Percentiles rank a stretch among this genome's conserved stretches.
These are phyloP conservation scores for Sphagnum fallax DNA, from an alignment of 228 moss, liverwort and hornwort genomes.

Conservation along the genomic window DNA sequence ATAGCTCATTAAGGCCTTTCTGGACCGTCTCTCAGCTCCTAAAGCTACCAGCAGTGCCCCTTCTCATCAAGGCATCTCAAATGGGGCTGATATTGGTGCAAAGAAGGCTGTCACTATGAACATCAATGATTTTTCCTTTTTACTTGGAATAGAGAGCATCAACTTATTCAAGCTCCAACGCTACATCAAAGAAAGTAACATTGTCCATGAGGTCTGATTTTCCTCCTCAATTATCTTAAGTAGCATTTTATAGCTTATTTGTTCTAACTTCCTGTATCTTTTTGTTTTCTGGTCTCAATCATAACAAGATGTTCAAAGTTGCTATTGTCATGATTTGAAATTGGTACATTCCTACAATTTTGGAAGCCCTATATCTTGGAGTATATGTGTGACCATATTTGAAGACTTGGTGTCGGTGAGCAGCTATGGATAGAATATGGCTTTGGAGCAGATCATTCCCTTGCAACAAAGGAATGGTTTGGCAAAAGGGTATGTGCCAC, in stretches of 20 bases:
- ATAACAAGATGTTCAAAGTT: too few species aligned
- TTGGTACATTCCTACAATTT: too few species aligned
- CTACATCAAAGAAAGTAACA: constrained; percentile 97
- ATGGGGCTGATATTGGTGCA: constrained; percentile 8
- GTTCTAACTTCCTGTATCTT: too few species aligned
- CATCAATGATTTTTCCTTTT: constrained; percentile 90
- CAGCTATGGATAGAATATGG: constrained; percentile 76
- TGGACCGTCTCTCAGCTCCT: constrained; percentile 41
- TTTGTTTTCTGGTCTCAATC: too few species aligned
- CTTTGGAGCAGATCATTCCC: constrained; percentile 24
- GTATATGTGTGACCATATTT: too few species aligned
- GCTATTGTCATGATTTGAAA: too few species aligned
- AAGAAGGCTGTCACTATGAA: constrained; percentile 55
- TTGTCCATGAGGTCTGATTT: constrained; percentile 78
- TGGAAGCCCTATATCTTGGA: too few species aligned
- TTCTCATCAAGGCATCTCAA: constrained; percentile 14
- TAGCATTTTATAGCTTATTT: too few species aligned
- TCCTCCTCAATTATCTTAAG: too few species aligned
- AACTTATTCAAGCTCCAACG: constrained; percentile 82
- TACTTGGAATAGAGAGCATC: constrained; percentile 78
- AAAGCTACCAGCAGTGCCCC: background rate
- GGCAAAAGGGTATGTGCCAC: constrained; percentile 14
- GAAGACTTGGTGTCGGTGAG: constrained; percentile 31
- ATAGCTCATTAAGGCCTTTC: constrained; percentile 62
- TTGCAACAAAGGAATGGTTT: constrained; percentile 18